Evolutionary conservation across 2,329 filamentous ascomycete species (phyloP), one percentile per base, ranked within the genome.

Genomic region (Fusarium pseudograminearum): DNA sequence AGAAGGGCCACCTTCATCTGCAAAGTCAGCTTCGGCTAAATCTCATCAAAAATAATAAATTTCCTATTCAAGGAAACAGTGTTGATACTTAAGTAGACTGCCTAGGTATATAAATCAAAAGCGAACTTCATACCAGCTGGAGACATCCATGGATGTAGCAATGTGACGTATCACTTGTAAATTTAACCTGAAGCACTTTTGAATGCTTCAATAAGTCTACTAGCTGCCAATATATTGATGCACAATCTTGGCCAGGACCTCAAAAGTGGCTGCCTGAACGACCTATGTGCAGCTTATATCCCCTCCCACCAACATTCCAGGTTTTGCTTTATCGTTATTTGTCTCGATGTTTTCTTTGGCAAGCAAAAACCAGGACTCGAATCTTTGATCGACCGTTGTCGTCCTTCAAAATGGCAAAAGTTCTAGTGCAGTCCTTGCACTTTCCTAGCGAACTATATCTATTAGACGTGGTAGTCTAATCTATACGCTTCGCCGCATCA

Each of bases 391-490:
- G 18, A 45, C 10, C 60, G 67, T 12, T 56, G 31, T 7, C 36
- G 59, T n/a, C 56, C 52, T 26, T 59, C 33, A 11, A 47, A 44
- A 41, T 65, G 50, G 56, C 52, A 65, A 31, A n/a, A 34, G 6
- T 61, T 71, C 26, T 59, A 46, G 44, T 54, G 44, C 10, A 38
- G 14, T n/a, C 55, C 63, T 5, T 54, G 33, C 12, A 30, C 38
- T 15, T 65, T 58, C 34, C 56, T 61, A 31, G 28, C 11, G 11
- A 30, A 30, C 28, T 30, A 30, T 30, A 30, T 30, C 28, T 30
- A 10, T 28, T 28, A 28, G 26, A 10, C 26, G 9, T 28, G 26
- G 26, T 28, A 30, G 28, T 30, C 28, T 7, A 22, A 44, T 59
- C 6, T 63, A 70, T 47, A 36, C 20, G 18, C 28, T 40, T 50